Conservation (phyloP, 257 asterid species). For the Petunia axillaris region DNA sequence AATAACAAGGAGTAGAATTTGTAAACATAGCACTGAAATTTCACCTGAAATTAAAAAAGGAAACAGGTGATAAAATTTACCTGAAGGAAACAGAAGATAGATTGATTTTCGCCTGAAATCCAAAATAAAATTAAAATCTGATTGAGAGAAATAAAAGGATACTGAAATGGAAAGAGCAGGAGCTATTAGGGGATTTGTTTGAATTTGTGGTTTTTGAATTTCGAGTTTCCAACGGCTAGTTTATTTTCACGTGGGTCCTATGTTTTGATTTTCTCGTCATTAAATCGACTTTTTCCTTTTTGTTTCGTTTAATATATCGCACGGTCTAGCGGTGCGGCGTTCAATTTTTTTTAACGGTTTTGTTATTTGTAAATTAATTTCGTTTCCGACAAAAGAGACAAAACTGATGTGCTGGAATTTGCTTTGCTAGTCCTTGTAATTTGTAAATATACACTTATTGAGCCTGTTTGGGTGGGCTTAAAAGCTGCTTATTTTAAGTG, state of each 20-base stretch:
- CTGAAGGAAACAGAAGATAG: conserved; percentile 22
- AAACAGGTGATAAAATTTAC: conserved; percentile 17
- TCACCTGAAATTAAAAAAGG: conserved; percentile 26
- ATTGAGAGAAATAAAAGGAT: conserved; percentile 29
- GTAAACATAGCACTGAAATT: not conserved
- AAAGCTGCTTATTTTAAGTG: too few relatives aligned
- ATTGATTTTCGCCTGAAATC: conserved; percentile 23
- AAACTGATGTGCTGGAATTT: not conserved
- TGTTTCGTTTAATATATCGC: conserved; percentile 38
- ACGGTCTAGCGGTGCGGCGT: conserved; percentile 18
- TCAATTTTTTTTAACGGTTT: conserved; percentile 14
- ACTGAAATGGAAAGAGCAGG: conserved; percentile 24
- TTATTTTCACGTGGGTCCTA: conserved; percentile 39
- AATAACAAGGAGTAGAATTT: not conserved
- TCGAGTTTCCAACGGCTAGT: conserved; percentile 62
- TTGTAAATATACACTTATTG: not conserved
- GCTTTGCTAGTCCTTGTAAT: not conserved
- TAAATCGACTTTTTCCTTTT: not conserved
- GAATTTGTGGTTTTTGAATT: conserved; percentile 43
- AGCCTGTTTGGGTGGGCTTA: too few relatives aligned
- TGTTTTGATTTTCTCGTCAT: not conserved
- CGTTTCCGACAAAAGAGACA: conserved; percentile 23
- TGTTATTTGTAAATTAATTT: conserved; percentile 22
- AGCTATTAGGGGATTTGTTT: conserved; percentile 20
- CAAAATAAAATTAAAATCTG: conserved; percentile 30